Evolutionary conservation across 83 land plant species (phyloP).

Genomic region (Larix sibirica): DNA sequence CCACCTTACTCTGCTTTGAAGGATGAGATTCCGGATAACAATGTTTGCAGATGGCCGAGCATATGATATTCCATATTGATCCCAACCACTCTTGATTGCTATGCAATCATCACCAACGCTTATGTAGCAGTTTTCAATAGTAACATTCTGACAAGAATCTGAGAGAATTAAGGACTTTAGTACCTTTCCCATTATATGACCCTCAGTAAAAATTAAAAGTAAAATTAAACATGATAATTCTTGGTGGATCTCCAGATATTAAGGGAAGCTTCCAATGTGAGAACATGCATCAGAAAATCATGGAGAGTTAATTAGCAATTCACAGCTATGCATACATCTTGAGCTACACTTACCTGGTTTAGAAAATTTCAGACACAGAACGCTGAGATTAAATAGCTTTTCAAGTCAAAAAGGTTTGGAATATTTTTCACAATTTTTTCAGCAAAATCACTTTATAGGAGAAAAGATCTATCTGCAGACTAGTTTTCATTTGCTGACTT

Average conservation of each 20-base stretch:
- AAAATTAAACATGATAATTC: background rate
- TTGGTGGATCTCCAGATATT: background rate
- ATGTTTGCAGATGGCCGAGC: constrained; percentile 75
- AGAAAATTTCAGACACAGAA: background rate
- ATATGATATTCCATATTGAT: constrained; percentile 87
- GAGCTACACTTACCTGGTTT: background rate
- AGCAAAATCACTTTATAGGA: background rate
- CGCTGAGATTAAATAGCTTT: background rate
- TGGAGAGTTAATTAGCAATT: background rate
- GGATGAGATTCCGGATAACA: constrained; percentile 65
- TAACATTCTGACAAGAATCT: constrained; percentile 87
- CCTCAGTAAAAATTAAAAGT: background rate
- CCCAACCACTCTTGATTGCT: constrained; percentile 98
- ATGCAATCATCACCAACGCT: constrained; percentile 93
- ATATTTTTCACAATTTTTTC: background rate
- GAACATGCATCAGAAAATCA: background rate
- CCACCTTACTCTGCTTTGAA: constrained; percentile 87
- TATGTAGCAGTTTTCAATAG: constrained; percentile 91
- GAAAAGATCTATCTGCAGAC: background rate
- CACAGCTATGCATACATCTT: background rate
- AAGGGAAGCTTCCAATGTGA: background rate
- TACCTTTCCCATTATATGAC: background rate
- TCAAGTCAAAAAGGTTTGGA: background rate
- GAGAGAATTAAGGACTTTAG: constrained; percentile 20
- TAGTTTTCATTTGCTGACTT: background rate